A percentile compares a stretch with the other conserved stretches of the same genome.
Evolutionary conservation across 2,329 filamentous ascomycete species (phyloP).

Genomic region (Botryotinia calthae): DNA sequence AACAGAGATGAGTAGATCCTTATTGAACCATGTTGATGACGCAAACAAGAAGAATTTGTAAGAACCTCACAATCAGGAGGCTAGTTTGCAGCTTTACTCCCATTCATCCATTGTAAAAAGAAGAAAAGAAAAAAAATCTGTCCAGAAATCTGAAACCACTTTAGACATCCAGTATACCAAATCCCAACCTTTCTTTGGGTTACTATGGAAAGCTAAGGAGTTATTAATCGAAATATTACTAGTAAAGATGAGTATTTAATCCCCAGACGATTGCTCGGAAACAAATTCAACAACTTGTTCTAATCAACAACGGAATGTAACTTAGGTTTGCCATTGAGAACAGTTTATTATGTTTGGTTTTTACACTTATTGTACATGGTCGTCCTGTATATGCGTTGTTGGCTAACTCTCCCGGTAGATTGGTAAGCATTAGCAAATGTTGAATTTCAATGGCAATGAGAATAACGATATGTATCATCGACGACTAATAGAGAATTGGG

Average conservation of each 20-base stretch:
- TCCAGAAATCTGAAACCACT: not conserved
- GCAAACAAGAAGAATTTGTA: too few relatives aligned
- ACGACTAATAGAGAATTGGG: not conserved
- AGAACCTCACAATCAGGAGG: too few relatives aligned
- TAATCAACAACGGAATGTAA: not conserved
- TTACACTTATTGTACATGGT: not conserved
- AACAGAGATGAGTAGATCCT: too few relatives aligned
- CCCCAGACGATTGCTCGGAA: not conserved
- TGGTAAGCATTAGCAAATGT: too few relatives aligned
- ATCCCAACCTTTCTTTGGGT: rapidly evolving
- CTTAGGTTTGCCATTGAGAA: not conserved
- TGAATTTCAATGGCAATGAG: not conserved
- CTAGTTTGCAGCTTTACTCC: too few relatives aligned
- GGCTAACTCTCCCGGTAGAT: too few relatives aligned
- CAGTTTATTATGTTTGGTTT: not conserved
- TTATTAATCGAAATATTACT: too few relatives aligned
- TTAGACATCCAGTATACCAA: not conserved
- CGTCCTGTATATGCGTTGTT: not conserved
- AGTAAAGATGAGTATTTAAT: not conserved
- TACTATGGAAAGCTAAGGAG: not conserved
- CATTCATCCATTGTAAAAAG: too few relatives aligned
- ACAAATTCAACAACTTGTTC: not conserved
- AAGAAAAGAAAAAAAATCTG: not conserved
- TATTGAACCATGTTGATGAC: too few relatives aligned
- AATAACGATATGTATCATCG: rapidly evolving